Conservation (phyloP, 257 asterid genomes). For the Salvia miltiorrhiza region DNA sequence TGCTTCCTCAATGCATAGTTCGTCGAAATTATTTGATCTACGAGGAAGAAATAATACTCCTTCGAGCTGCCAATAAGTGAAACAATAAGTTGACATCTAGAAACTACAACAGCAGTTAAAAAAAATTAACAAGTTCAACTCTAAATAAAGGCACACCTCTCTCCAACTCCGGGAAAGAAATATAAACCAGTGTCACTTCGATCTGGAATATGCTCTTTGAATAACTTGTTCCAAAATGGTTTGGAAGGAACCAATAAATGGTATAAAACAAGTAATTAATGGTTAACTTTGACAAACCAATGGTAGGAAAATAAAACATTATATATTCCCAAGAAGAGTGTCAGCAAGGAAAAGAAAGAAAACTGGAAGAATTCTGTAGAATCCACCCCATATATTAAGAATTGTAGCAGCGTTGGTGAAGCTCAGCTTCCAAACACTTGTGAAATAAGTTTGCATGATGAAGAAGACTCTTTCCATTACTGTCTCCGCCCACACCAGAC, state of each 20-base stretch:
- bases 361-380: no score
- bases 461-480: no score
- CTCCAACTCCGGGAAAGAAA: conserved; percentile 47
- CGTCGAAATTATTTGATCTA: conserved; percentile 34
- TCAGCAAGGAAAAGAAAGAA: no score
- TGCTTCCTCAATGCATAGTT: conserved; percentile 46
- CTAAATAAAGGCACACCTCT: conserved; percentile 49
- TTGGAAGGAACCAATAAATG: conserved; percentile 38
- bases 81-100: not conserved
- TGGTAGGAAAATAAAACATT: no score
- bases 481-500: no score
- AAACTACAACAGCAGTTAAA: not conserved
- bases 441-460: no score
- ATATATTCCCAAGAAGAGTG: no score
- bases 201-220: conserved; percentile 39
- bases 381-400: no score
- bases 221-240: conserved; percentile 35
- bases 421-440: no score
- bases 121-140: not conserved
- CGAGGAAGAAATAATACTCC: conserved; percentile 35
- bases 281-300: no score
- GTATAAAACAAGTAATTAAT: no score
- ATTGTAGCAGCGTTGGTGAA: no score
- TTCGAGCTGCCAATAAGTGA: conserved; percentile 34
- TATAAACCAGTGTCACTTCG: conserved; percentile 50